phyloP scores from a whole-genome alignment of 768 basidiomycete genomes.

The Lactarius tabidus region DNA sequence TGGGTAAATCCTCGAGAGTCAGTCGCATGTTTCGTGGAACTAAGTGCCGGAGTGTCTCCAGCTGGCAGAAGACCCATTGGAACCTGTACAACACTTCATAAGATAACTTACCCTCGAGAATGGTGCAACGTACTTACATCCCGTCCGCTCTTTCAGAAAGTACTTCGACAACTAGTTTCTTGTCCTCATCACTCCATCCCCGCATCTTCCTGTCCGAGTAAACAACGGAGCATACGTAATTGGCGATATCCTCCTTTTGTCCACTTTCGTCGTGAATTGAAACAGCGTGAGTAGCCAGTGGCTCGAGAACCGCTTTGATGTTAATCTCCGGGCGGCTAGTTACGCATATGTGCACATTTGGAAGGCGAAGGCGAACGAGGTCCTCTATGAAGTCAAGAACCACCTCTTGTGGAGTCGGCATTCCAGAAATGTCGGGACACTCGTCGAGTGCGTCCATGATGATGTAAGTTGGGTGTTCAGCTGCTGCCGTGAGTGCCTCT shows the following conservation, averaged over 20 bases:
- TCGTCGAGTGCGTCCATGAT: neutral
- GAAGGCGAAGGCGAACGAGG: neutral
- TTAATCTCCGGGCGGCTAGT: neutral
- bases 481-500: neutral
- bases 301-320: neutral
- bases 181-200: neutral
- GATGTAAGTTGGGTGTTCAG: neutral
- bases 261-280: neutral
- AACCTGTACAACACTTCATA: neutral
- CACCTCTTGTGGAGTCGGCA: neutral
- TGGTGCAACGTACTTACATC: neutral
- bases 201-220: neutral
- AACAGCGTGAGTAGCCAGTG: neutral
- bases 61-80: neutral
- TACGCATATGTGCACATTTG: neutral
- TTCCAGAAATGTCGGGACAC: neutral
- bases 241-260: neutral
- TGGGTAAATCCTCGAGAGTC: neutral
- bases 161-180: neutral
- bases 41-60: neutral
- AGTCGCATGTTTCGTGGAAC: neutral
- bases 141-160: neutral
- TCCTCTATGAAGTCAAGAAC: neutral
- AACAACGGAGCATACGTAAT: neutral
- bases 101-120: neutral